Base-by-base conservation (phyloP, 2,329 filamentous ascomycete genomes). In the Fusarium xyrophilum region DNA sequence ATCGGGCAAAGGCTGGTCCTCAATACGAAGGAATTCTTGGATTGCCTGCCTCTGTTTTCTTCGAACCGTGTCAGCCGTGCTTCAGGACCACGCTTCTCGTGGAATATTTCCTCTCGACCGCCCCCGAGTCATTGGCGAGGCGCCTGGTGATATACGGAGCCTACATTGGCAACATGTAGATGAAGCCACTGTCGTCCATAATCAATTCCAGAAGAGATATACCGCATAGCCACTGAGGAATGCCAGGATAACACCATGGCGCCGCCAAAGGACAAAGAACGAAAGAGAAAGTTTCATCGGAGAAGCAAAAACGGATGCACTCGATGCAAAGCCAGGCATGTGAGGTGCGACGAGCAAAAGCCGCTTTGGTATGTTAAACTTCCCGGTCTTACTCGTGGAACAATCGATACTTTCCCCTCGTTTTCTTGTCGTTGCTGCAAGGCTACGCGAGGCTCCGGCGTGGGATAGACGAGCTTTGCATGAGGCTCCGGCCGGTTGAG, bases 271-370 rank as follows among this genome's bases (percentile, higher is more conserved):
- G 76, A 77, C 38, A 77, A 76, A 73, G 76, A 77, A 64, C 75
- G 78, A 63, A 77, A 79, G 69, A 75, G 78, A 57, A 78, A 73
- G 60, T 79, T 80, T 56, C 77, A 79, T 65, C 76, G 76, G 48
- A 74, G 77, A 57, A 79, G 78, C 69, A 79, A 78, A 63, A 75
- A 75, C 55, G 78, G 78, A 51, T 81, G 79, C 51, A 56, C 72
- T 67, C 27, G 79, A 77, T 74, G 82, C 81, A 71, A 73, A 72
- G 56, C 79, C 17, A 65, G 81, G 66, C 81, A 82, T 67, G 81
- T 83, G 52, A 79, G 81, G 54, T 83, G 81, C 72, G 81, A 83
- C 61, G 82, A 83, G 68, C 76, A 77, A 63, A 81, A 76, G 66
- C 82, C 81, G 40, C 74, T 83, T 42, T 83, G 81, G 81, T 83